Base-by-base conservation (phyloP, 2,329 filamentous ascomycete species). In the Coniella lustricola region DNA sequence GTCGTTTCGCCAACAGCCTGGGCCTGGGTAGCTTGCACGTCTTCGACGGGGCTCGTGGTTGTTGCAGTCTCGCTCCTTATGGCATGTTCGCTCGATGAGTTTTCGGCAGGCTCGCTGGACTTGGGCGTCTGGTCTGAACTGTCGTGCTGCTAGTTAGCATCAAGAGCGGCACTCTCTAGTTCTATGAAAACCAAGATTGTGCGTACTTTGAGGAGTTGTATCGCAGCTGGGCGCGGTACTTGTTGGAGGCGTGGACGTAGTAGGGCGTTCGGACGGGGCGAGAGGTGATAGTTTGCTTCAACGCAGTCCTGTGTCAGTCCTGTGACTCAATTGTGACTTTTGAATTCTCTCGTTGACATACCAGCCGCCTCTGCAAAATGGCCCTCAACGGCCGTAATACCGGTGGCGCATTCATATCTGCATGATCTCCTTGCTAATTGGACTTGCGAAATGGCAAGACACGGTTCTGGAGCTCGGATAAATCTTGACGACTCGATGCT, bases 381-480 rank as follows among this genome's bases (percentile, higher is more conserved):
- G 57, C 58, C 60, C 62, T 61, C 39, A 63, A 50, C 49, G 64
- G 62, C 58, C 64, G 56, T 64, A 67, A 56, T 64, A 67, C 60
- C 54, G 63, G 60, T 44, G 62, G 60, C 48, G 60, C 52, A 51
- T 59, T 63, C 62, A 67, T 67, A 51, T 58, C 59, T 60, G 59
- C 56, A 45, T 43, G 43, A 51, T 52, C 42, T 47, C 44, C 29
- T 45, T 41, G 48, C 31, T n/a, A 17, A 36, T 43, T 31, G 39
- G 22, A 34, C 41, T 25, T 41, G 39, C 37, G 43, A 21, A 29
- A n/a, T 35, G 36, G 22, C 31, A 46, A 44, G 14, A 42, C 42
- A 44, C 40, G 42, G 35, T 25, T 46, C 21, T 47, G 35, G 21
- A 50, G 44, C 49, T 48, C 38, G 13, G 32, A 51, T 41, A 48